phyloP scores from a whole-genome alignment of 2,329 filamentous ascomycete genomes.

The Didymella segeticola region DNA sequence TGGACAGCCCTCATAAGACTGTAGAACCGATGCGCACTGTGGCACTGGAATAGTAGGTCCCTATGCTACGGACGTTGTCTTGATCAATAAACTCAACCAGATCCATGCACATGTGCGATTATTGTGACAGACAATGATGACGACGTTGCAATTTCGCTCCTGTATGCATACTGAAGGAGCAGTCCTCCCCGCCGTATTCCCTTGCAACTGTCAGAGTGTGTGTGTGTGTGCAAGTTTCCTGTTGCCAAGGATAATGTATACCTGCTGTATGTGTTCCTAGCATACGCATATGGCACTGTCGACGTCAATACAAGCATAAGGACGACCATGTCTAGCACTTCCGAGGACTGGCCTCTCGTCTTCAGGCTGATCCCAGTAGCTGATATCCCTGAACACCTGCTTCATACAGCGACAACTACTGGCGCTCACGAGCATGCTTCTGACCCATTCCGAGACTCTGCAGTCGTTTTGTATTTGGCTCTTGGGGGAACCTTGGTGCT shows the following conservation, averaged over 20 bases:
- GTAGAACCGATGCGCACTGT: conserved; percentile 1
- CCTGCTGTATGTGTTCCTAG: neutral
- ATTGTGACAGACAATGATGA: neutral
- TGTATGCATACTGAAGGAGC: too few species aligned
- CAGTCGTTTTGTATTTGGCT: neutral
- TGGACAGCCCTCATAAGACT: neutral
- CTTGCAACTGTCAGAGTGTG: too few species aligned
- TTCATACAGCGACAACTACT: neutral
- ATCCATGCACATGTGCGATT: neutral
- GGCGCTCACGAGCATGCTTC: neutral
- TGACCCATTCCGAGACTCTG: neutral
- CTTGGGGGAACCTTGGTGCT: neutral
- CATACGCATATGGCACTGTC: neutral
- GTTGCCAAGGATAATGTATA: neutral
- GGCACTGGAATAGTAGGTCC: neutral
- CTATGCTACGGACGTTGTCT: neutral
- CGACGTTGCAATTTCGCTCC: neutral
- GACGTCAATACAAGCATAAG: neutral
- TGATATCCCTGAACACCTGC: neutral
- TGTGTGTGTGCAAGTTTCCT: too few species aligned
- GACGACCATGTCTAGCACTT: neutral
- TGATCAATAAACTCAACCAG: neutral
- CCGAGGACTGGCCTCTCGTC: too few species aligned
- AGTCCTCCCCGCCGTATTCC: too few species aligned
- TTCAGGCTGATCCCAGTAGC: neutral